Conservation (phyloP, 345 rosid genomes). For the Hibiscus syriacus region DNA sequence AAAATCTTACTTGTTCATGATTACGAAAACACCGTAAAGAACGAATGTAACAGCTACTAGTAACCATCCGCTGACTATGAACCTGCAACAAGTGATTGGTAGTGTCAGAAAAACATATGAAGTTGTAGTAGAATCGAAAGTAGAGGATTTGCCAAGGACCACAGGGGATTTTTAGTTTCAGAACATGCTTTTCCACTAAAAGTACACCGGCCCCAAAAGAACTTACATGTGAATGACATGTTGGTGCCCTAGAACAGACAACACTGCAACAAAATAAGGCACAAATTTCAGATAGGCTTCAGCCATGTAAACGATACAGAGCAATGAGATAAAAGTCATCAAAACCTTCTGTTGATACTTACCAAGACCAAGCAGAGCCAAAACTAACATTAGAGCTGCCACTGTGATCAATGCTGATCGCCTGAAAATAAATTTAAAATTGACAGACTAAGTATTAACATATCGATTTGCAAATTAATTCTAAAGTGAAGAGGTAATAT, state of each 20-base stretch:
- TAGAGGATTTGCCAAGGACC: not conserved
- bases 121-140: not conserved
- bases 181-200: not conserved
- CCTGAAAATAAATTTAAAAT: constrained; percentile 33
- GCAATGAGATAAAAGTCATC: not conserved
- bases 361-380: constrained; percentile 82
- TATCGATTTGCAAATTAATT: constrained; percentile 1
- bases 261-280: constrained; percentile 37
- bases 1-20: constrained; percentile 68
- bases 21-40: constrained; percentile 63
- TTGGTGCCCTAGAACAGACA: constrained; percentile 62
- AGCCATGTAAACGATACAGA: constrained; percentile 13
- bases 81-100: not conserved
- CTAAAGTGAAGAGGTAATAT: not conserved
- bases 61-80: constrained; percentile 1
- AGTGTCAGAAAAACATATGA: constrained; percentile 6
- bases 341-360: constrained; percentile 24
- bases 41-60: constrained; percentile 4
- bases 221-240: constrained; percentile 77
- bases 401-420: constrained; percentile 66
- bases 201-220: not conserved
- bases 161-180: not conserved
- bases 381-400: constrained; percentile 78
- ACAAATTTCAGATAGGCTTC: constrained; percentile 10
- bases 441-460: not conserved